A percentile compares a stretch with the other conserved stretches of the same genome.
phyloP scores from a whole-genome alignment of 1,139 yeast genomes.

The Suhomyces taliae region DNA sequence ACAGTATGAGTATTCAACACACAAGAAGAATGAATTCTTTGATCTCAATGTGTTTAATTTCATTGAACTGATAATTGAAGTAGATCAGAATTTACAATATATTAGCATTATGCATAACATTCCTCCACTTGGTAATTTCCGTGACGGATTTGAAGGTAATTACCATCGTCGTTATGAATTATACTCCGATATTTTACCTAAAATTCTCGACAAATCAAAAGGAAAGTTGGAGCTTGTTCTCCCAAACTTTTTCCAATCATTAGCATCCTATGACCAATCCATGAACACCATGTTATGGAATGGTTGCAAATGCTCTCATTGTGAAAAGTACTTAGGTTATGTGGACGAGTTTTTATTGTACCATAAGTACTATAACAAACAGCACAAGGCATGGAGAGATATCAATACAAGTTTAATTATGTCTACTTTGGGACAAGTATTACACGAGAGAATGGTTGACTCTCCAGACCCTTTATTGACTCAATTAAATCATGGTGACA shows the following conservation, averaged over 20 bases:
- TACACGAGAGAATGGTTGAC: conserved; percentile 33
- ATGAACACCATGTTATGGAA: conserved; percentile 73
- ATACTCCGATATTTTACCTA: conserved; percentile 50
- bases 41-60: conserved; percentile 52
- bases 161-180: conserved; percentile 56
- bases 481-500: conserved; percentile 21
- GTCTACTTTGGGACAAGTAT: conserved; percentile 48
- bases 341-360: conserved; percentile 60
- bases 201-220: conserved; percentile 22
- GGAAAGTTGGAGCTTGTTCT: conserved; percentile 44
- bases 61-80: conserved; percentile 27
- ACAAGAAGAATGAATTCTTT: conserved; percentile 54
- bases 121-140: conserved; percentile 33
- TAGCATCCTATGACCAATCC: conserved; percentile 67
- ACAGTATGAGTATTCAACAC: conserved; percentile 43
- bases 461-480: conserved; percentile 20
- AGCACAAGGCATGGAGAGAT: conserved; percentile 51
- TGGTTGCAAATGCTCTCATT: conserved; percentile 65
- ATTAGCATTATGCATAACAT: conserved; percentile 53
- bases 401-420: conserved; percentile 58
- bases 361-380: conserved; percentile 56
- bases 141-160: conserved; percentile 72
- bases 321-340: conserved; percentile 46
- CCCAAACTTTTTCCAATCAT: conserved; percentile 58
- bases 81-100: conserved; percentile 25